Evolutionary conservation across 306 rosid genomes (phyloP).

Genomic region (Lathyrus tuberosus): DNA sequence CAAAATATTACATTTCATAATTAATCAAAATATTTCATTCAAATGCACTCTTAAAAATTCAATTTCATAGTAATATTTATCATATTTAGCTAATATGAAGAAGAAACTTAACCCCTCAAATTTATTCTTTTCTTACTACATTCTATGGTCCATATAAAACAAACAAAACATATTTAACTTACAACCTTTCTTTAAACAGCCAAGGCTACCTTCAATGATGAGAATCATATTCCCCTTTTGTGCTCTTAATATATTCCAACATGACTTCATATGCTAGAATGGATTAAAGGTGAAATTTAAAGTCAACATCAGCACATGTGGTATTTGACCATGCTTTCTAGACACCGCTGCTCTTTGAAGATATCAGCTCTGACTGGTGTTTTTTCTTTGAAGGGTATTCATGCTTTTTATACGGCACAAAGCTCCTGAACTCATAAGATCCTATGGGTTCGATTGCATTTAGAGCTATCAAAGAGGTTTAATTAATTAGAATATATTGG

Average conservation of each 20-base stretch:
- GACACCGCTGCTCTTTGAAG: conserved; percentile 48
- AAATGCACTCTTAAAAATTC: no score
- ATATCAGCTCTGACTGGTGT: conserved; percentile 37
- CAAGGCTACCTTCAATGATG: conserved; percentile 1
- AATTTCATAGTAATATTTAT: background rate
- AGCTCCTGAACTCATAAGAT: conserved; percentile 50
- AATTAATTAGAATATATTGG: background rate
- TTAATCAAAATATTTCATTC: no score
- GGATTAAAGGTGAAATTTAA: conserved; percentile 1
- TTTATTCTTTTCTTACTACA: background rate
- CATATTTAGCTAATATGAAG: background rate
- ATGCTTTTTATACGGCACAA: conserved; percentile 60
- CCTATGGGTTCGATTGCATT: conserved; percentile 62
- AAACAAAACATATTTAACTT: conserved; percentile 15
- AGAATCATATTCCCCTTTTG: conserved; percentile 18
- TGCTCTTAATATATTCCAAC: conserved; percentile 20
- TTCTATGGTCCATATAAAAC: conserved; percentile 6
- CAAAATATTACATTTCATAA: no score
- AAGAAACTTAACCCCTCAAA: background rate
- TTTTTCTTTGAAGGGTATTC: conserved; percentile 37
- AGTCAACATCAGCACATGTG: conserved; percentile 20
- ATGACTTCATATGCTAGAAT: conserved; percentile 12
- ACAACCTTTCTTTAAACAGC: conserved; percentile 36
- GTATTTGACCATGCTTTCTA: conserved; percentile 57
- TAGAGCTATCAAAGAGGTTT: conserved; percentile 52